Percentiles rank a stretch among this genome's conserved stretches.
Evolutionary conservation across 495 filamentous ascomycete species (phyloP).

Genomic region (Xylaria acuta): DNA sequence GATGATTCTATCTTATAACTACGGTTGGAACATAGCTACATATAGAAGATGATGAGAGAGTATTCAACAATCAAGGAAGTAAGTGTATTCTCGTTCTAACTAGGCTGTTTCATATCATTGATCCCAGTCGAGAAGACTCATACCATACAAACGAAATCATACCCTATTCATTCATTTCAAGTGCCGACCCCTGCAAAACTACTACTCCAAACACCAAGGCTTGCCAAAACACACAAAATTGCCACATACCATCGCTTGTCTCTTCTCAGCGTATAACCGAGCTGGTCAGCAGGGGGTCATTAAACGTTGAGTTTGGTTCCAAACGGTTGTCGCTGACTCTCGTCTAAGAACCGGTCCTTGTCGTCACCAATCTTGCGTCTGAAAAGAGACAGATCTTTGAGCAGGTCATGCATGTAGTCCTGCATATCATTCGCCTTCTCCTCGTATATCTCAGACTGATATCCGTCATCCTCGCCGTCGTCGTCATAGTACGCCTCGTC

Average conservation of each 20-base stretch:
- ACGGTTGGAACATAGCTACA: not conserved
- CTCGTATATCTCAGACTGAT: slow-evolving; percentile 57
- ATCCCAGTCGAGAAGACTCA: not conserved
- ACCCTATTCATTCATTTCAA: slow-evolving; percentile 6
- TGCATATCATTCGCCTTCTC: slow-evolving; percentile 64
- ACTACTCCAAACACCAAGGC: slow-evolving; percentile 27
- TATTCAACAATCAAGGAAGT: slow-evolving; percentile 7
- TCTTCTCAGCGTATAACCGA: not conserved
- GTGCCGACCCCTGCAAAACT: slow-evolving; percentile 11
- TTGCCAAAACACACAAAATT: slow-evolving; percentile 22
- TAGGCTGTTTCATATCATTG: not conserved
- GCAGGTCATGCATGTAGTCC: slow-evolving; percentile 69
- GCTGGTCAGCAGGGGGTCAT: not conserved
- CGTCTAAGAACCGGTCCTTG: slow-evolving; percentile 57
- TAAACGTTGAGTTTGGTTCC: slow-evolving; percentile 37
- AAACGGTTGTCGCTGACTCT: slow-evolving; percentile 38
- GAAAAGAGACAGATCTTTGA: slow-evolving; percentile 81
- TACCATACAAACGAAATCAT: slow-evolving; percentile 23
- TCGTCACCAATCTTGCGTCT: slow-evolving; percentile 85
- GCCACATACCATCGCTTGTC: not conserved
- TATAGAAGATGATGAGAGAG: not conserved
- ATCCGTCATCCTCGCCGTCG: slow-evolving; percentile 51
- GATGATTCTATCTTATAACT: slow-evolving; percentile 20
- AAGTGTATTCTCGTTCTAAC: slow-evolving; percentile 18
- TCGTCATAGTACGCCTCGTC: slow-evolving; percentile 50